Conservation (phyloP, 495 filamentous ascomycete genomes). For the Jackrogersella multiformis region DNA sequence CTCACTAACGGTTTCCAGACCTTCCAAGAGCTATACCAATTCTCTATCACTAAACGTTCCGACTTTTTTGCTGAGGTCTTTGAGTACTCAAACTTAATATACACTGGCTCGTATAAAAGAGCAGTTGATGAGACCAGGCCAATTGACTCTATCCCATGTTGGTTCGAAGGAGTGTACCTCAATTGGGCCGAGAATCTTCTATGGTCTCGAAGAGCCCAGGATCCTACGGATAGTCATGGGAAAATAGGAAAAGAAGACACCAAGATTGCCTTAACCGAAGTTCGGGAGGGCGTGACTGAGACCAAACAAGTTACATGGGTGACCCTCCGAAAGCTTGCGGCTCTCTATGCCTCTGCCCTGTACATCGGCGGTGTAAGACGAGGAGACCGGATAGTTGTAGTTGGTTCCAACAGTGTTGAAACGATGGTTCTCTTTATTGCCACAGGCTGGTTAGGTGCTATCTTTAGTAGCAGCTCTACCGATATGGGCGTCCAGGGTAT, state of each 20-base stretch:
- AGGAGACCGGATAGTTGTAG: constrained; percentile 77
- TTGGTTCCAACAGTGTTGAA: constrained; percentile 77
- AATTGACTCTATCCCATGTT: constrained; percentile 73
- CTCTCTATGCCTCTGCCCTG: constrained; percentile 68
- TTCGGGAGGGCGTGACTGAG: constrained; percentile 72
- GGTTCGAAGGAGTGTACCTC: constrained; percentile 71
- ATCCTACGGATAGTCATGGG: constrained; percentile 44
- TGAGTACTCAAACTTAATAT: constrained; percentile 65
- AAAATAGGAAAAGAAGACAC: constrained; percentile 71
- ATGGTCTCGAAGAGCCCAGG: constrained; percentile 52
- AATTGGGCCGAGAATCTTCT: constrained; percentile 74
- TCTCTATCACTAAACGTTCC: constrained; percentile 66
- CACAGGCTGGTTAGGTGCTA: constrained; percentile 69
- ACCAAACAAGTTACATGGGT: constrained; percentile 69
- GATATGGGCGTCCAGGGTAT: constrained; percentile 84
- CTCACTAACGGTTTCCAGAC: constrained; percentile 50
- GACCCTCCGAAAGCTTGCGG: constrained; percentile 66
- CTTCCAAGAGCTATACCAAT: constrained; percentile 71
- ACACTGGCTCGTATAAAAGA: constrained; percentile 63
- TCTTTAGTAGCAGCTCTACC: constrained; percentile 77
- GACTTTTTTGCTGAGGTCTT: constrained; percentile 75
- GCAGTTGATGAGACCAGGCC: constrained; percentile 74
- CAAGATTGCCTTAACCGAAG: constrained; percentile 74
- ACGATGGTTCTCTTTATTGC: constrained; percentile 73
- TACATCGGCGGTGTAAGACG: constrained; percentile 67